Conservation (phyloP, 2,329 filamentous ascomycete species). For the Pezicula radicicola region DNA sequence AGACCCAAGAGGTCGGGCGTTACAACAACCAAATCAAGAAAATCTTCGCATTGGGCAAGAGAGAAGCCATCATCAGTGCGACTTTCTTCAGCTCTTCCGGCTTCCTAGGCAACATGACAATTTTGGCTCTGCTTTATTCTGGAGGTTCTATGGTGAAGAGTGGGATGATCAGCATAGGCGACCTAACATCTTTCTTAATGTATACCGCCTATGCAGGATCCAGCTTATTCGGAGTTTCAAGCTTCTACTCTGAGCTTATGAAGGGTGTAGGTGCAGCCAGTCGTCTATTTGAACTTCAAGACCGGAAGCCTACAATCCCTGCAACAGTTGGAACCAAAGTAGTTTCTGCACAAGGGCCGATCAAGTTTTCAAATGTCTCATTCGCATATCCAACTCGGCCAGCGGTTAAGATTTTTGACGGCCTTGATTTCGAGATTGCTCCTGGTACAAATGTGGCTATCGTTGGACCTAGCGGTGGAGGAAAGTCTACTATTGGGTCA, state of each 20-base stretch:
- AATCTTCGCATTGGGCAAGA: slow-evolving; percentile 86
- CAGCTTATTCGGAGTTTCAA: slow-evolving; percentile 88
- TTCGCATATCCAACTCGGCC: slow-evolving; percentile 95
- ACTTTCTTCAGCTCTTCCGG: slow-evolving; percentile 87
- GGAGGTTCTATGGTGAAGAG: slow-evolving; percentile 87
- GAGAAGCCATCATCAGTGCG: slow-evolving; percentile 83
- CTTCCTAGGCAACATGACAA: slow-evolving; percentile 94
- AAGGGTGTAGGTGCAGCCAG: slow-evolving; percentile 98
- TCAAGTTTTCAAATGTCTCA: slow-evolving; percentile 79
- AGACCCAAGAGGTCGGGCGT: slow-evolving; percentile 82
- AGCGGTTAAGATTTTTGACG: slow-evolving; percentile 86
- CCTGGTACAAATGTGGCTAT: slow-evolving; percentile 94
- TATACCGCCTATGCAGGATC: slow-evolving; percentile 86
- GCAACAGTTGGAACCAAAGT: slow-evolving; percentile 80
- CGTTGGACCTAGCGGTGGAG: slow-evolving; percentile 91
- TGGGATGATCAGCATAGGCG: slow-evolving; percentile 84
- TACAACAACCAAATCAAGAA: slow-evolving; percentile 92
- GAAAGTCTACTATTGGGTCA: slow-evolving; percentile 94
- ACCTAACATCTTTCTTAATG: slow-evolving; percentile 96
- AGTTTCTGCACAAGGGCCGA: slow-evolving; percentile 79
- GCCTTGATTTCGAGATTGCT: slow-evolving; percentile 85
- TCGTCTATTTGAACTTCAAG: slow-evolving; percentile 91
- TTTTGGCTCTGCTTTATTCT: slow-evolving; percentile 83
- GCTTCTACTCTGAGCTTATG: slow-evolving; percentile 98
- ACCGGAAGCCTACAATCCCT: slow-evolving; percentile 82